A percentile compares a stretch with the other conserved stretches of the same genome.
Conservation (phyloP, 345 rosid genomes). For the Garcia nutans region DNA sequence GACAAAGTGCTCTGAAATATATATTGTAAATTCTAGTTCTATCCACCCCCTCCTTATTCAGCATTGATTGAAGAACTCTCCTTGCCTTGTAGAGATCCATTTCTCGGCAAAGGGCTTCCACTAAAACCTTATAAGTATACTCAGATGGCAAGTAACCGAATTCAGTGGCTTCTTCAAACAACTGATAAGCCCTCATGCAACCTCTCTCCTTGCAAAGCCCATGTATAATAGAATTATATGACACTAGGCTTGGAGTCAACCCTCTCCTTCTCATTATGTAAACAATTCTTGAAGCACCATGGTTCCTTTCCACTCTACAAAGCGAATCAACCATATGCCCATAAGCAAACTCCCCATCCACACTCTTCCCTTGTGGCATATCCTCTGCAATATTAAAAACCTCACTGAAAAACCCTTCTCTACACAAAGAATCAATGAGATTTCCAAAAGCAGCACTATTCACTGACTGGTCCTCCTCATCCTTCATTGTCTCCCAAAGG, state of each 20-base stretch:
- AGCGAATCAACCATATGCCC: conserved; percentile 76
- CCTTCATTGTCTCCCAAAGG: conserved; percentile 63
- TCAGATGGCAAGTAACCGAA: conserved; percentile 70
- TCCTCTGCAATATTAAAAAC: conserved; percentile 64
- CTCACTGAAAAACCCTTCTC: conserved; percentile 59
- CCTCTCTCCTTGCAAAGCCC: conserved; percentile 73
- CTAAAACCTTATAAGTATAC: conserved; percentile 63
- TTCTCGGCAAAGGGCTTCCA: conserved; percentile 67
- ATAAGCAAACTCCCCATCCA: conserved; percentile 52
- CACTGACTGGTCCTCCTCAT: conserved; percentile 38
- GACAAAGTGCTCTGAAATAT: conserved; percentile 67
- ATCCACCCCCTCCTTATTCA: conserved; percentile 52
- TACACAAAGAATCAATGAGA: conserved; percentile 64
- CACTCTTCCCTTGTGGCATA: conserved; percentile 61
- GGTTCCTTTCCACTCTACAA: conserved; percentile 55
- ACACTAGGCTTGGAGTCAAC: conserved; percentile 47
- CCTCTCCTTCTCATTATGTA: conserved; percentile 70
- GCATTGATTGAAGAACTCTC: conserved; percentile 53
- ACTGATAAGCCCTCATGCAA: conserved; percentile 76
- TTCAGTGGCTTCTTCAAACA: conserved; percentile 66
- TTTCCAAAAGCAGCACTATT: conserved; percentile 65
- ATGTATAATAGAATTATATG: conserved; percentile 74
- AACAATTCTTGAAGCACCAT: conserved; percentile 79
- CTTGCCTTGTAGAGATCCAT: conserved; percentile 51
- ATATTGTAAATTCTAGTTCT: conserved; percentile 70